phyloP scores from a whole-genome alignment of 2,329 filamentous ascomycete genomes.

The Phymatotrichopsis omnivora region DNA sequence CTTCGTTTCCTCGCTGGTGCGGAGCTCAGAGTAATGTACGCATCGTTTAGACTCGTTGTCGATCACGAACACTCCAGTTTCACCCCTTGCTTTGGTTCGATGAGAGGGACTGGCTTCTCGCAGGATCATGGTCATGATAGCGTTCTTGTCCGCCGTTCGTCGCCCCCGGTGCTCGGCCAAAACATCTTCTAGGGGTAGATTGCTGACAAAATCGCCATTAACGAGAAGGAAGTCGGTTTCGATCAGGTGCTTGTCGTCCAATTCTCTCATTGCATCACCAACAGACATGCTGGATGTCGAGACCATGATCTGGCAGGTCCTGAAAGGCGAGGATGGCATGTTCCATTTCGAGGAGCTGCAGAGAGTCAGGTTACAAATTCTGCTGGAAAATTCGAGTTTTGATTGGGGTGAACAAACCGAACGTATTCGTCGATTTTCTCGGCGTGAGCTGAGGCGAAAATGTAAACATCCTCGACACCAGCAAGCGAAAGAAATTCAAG shows the following conservation, averaged over 20 bases:
- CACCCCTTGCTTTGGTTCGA: conserved; percentile 43
- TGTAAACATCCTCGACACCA: conserved; percentile 84
- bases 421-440: conserved; percentile 83
- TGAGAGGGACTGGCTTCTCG: conserved; percentile 65
- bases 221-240: conserved; percentile 86
- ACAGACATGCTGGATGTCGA: conserved; percentile 73
- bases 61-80: conserved; percentile 62
- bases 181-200: conserved; percentile 70
- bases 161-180: conserved; percentile 71
- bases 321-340: conserved; percentile 66
- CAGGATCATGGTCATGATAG: conserved; percentile 94
- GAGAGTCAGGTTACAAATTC: background rate
- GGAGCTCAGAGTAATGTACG: conserved; percentile 89
- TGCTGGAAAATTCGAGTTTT: conserved; percentile 7
- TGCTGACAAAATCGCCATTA: conserved; percentile 85
- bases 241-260: conserved; percentile 77
- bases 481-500: conserved; percentile 93
- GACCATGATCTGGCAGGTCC: conserved; percentile 70
- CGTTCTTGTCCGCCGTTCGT: conserved; percentile 74
- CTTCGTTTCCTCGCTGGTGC: conserved; percentile 53
- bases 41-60: conserved; percentile 71
- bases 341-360: conserved; percentile 60
- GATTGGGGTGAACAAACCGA: conserved; percentile 38
- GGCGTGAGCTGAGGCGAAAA: conserved; percentile 82
- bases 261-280: conserved; percentile 87